A percentile compares a stretch with the other conserved stretches of the same genome.
phyloP scores from a whole-genome alignment of 768 basidiomycete genomes.

The Boletus barrowsii region DNA sequence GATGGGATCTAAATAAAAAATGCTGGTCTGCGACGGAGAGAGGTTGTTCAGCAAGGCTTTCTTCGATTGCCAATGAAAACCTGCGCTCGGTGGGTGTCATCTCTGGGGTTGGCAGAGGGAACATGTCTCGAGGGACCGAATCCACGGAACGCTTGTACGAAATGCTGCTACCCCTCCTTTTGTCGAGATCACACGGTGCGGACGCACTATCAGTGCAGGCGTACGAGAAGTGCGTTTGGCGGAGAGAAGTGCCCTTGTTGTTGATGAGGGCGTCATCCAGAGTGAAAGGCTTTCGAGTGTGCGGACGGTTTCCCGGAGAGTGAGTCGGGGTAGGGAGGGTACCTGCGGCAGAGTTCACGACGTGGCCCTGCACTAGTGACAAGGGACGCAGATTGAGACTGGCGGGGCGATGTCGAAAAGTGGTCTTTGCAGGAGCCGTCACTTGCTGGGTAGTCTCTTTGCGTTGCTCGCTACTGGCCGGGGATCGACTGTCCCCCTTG shows the following conservation, averaged over 20 bases:
- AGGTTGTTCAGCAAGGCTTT: constrained; percentile 36
- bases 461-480: constrained; percentile 8
- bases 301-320: constrained; percentile 46
- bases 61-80: constrained; percentile 33
- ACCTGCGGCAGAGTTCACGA: constrained; percentile 34
- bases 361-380: constrained; percentile 58
- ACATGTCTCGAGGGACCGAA: constrained; percentile 32
- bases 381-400: constrained; percentile 67
- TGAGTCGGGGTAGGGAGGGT: constrained; percentile 53
- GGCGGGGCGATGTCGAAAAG: constrained; percentile 60
- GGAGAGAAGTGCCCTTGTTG: not conserved
- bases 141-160: constrained; percentile 59
- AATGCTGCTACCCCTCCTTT: constrained; percentile 64
- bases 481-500: constrained; percentile 42
- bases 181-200: constrained; percentile 29
- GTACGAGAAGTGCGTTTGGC: constrained; percentile 27
- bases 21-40: constrained; percentile 75
- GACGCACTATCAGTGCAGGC: constrained; percentile 22
- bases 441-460: constrained; percentile 23
- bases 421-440: constrained; percentile 36
- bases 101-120: constrained; percentile 69
- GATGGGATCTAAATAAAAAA: constrained; percentile 84
- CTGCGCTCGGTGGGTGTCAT: constrained; percentile 61
- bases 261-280: constrained; percentile 24
- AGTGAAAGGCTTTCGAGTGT: constrained; percentile 36